Conservation (phyloP, 805 yeast species). For the Yarrowia yakushimensis region DNA sequence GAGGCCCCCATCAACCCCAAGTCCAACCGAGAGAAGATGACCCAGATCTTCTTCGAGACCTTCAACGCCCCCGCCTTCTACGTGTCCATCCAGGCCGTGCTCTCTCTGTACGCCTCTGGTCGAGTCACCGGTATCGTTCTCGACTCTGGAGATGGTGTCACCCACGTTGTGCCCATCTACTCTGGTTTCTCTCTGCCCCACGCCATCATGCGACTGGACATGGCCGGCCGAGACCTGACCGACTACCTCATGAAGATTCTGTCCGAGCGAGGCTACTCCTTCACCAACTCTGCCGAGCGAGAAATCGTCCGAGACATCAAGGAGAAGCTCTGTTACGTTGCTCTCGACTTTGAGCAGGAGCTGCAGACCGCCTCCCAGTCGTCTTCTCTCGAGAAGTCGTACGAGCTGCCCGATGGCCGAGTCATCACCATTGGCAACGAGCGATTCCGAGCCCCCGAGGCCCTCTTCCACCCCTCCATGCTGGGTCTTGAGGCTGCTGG, state of each 20-base stretch:
- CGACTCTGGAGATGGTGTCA: conserved; percentile 99
- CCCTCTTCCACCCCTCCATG: conserved; percentile 97
- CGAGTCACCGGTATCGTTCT: conserved; percentile 99
- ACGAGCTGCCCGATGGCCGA: conserved; percentile 99
- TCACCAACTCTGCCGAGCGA: conserved; percentile 99
- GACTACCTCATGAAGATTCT: conserved; percentile 98
- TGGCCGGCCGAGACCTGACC: conserved; percentile 99
- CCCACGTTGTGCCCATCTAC: conserved; percentile 99
- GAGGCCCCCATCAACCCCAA: conserved; percentile 99
- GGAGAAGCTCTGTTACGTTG: conserved; percentile 98
- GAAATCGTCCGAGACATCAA: conserved; percentile 92
- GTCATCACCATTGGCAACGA: conserved; percentile 99
- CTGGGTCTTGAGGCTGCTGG: conserved; percentile 92
- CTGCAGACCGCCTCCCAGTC: conserved; percentile 99
- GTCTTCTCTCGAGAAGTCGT: conserved; percentile 95
- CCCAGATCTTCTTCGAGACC: conserved; percentile 98
- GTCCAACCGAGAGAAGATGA: conserved; percentile 99
- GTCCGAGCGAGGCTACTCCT: conserved; percentile 97
- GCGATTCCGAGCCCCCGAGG: conserved; percentile 99
- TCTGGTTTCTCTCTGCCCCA: conserved; percentile 99
- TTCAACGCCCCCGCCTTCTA: conserved; percentile 99
- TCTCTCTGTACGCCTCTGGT: conserved; percentile 97
- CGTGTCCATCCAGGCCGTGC: conserved; percentile 97
- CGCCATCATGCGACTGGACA: conserved; percentile 97
- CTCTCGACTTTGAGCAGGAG: conserved; percentile 98